These are phyloP conservation scores for Leccinum disarticulatum DNA, from an alignment of 768 basidiomycete species.

Conservation along the genomic window DNA sequence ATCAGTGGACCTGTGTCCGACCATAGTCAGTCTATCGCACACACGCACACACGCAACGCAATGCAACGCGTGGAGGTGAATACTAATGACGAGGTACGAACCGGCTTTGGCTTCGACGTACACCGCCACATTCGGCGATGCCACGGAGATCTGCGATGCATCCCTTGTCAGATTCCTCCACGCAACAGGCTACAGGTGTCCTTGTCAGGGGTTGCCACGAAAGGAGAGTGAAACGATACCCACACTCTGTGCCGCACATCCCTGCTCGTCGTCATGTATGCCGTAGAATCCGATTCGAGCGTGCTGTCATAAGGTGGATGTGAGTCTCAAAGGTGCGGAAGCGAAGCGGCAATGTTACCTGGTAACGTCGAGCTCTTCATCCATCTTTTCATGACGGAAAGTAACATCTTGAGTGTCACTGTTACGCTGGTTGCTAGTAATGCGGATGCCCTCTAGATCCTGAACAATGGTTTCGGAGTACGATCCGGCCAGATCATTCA, in stretches of 20 bases:
- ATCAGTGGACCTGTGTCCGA: neutral
- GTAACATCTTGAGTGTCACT: neutral
- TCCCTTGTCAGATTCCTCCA: conserved; percentile 1
- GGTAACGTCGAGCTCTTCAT: too few species aligned
- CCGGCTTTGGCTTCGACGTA: conserved; percentile 7
- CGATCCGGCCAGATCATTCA: neutral
- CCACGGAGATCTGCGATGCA: conserved; percentile 4
- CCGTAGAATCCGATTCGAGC: neutral
- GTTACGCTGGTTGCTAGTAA: neutral
- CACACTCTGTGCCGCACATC: neutral
- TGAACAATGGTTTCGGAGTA: neutral
- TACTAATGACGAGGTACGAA: neutral
- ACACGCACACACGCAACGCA: too few species aligned
- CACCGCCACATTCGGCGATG: conserved; percentile 2
- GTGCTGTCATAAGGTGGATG: neutral
- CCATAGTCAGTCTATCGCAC: neutral
- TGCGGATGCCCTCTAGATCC: neutral
- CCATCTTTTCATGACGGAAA: neutral
- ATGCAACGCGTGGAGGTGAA: too few species aligned
- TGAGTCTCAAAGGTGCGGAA: neutral
- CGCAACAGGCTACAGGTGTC: conserved; percentile 6
- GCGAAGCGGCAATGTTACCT: conserved; percentile 1
- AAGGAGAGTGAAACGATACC: neutral
- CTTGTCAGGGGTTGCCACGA: neutral
- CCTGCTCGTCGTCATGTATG: neutral